These are phyloP conservation scores for Starmera stellimalicola DNA, from an alignment of 1,139 yeast species.

Conservation along the genomic window DNA sequence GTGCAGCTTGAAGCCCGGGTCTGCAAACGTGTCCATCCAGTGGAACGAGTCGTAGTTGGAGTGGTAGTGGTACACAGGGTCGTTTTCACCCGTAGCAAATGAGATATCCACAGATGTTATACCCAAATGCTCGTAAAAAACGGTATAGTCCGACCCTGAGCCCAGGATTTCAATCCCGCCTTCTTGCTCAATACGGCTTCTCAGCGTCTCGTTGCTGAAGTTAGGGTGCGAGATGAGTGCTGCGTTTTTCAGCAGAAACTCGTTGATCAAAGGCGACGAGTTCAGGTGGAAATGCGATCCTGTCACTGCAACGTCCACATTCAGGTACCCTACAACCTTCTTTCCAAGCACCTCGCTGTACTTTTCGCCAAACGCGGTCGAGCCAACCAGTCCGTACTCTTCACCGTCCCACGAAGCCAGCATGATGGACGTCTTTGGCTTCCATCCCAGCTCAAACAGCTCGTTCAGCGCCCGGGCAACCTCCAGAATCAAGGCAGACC, in stretches of 20 bases:
- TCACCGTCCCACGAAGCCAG: slow-evolving; percentile 73
- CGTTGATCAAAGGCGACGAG: slow-evolving; percentile 45
- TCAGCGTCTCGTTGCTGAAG: slow-evolving; percentile 30
- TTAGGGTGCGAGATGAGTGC: slow-evolving; percentile 40
- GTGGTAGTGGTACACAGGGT: slow-evolving; percentile 58
- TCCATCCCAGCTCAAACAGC: slow-evolving; percentile 45
- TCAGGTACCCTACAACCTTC: slow-evolving; percentile 49
- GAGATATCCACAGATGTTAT: slow-evolving; percentile 56
- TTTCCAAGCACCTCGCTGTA: slow-evolving; percentile 31
- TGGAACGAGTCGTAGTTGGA: slow-evolving; percentile 59
- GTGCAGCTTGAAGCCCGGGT: slow-evolving; percentile 49
- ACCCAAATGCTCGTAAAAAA: slow-evolving; percentile 57
- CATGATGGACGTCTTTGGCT: slow-evolving; percentile 49
- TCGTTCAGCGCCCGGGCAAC: slow-evolving; percentile 45
- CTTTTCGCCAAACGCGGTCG: slow-evolving; percentile 63
- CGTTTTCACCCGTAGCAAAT: slow-evolving; percentile 31
- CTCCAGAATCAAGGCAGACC: slow-evolving; percentile 51
- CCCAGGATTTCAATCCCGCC: slow-evolving; percentile 38
- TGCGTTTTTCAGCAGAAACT: slow-evolving; percentile 30
- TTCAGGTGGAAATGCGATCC: slow-evolving; percentile 38
- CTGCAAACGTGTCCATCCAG: slow-evolving; percentile 56
- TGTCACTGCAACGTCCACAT: slow-evolving; percentile 50
- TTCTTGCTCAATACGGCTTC: slow-evolving; percentile 45
- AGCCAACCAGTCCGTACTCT: slow-evolving; percentile 58
- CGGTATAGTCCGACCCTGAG: slow-evolving; percentile 63